Conservation (phyloP, 2,329 filamentous ascomycete genomes). For the Pseudogymnoascus sp. region DNA sequence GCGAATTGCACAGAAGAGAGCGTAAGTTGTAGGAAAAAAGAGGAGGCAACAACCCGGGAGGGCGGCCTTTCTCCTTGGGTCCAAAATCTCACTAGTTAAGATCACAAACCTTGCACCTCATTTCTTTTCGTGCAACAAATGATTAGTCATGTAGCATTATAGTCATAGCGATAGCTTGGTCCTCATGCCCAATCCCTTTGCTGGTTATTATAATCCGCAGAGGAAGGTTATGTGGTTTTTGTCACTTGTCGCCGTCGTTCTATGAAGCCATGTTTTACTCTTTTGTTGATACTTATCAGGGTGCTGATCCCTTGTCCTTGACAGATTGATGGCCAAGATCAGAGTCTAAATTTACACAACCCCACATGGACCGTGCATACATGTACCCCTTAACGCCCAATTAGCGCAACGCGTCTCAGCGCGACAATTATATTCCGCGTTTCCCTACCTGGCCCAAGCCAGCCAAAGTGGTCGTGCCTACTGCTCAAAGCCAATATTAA, state of each 20-base stretch:
- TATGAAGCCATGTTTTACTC: not conserved
- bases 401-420: slow-evolving; percentile 1
- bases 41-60: not conserved
- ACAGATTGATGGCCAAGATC: not conserved
- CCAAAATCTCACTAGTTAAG: not conserved
- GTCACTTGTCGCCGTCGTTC: not conserved
- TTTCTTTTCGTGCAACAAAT: not conserved
- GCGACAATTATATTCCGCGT: slow-evolving; percentile 1
- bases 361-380: not conserved
- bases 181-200: not conserved
- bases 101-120: not conserved
- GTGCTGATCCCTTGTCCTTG: not conserved
- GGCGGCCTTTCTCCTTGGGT: not conserved
- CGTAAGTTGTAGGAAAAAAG: not conserved
- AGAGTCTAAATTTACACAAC: not conserved
- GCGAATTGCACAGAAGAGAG: not conserved
- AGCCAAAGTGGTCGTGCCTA: not conserved
- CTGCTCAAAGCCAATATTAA: not conserved
- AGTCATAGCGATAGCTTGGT: not conserved
- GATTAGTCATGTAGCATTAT: not conserved
- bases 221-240: not conserved
- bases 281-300: not conserved
- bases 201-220: not conserved
- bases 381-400: slow-evolving; percentile 1
- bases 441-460: not conserved